Evolutionary conservation across 345 rosid genomes (phyloP), one percentile per base, ranked within the genome.

Genomic region (Salix viminalis): DNA sequence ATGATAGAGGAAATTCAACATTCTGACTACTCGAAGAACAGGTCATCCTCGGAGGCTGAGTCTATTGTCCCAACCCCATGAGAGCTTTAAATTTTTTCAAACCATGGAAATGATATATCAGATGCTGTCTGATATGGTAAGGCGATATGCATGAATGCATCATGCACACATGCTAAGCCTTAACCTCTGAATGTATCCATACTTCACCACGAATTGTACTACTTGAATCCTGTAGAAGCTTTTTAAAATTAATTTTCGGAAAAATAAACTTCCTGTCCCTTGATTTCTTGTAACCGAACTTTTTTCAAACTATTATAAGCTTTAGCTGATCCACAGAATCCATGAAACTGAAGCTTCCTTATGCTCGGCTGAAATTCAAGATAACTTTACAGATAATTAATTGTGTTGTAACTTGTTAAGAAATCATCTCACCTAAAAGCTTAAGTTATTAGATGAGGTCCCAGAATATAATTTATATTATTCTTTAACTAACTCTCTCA

Each of bases 1-100:
- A 87, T 89, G 93, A 89, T 93, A 16, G 96, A 89, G 72, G 92
- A 89, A 36, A 83, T 89, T 54, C 86, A 84, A 32, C 89, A 88
- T 77, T 21, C 81, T 13, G 94, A 89, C 36, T 70, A 89, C 36
- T 70, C 76, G 34, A 84, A 83, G 79, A 84, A 86, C 79, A 82
- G 89, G 69, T 77, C 87, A 61, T 91, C 94, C 15, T 91, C 91
- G 0, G 92, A 86, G 65, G 84, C 91, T 4, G 85, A 84, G 65
- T 89, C 93, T 1, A 90, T 80, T 84, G 88, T 80, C 58, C 89
- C 79, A 76, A 86, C 91, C 44, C 89, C 91, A 10, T 86, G 77
- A 88, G 70, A 71, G 75, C 23, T 32, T 50, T 62, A 10, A 19
- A 10, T 18, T 74, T 65, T 36, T 28, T 28, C 58, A 21, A 54